phyloP scores from a whole-genome alignment of 768 basidiomycete species.

The Boletus patriciae region DNA sequence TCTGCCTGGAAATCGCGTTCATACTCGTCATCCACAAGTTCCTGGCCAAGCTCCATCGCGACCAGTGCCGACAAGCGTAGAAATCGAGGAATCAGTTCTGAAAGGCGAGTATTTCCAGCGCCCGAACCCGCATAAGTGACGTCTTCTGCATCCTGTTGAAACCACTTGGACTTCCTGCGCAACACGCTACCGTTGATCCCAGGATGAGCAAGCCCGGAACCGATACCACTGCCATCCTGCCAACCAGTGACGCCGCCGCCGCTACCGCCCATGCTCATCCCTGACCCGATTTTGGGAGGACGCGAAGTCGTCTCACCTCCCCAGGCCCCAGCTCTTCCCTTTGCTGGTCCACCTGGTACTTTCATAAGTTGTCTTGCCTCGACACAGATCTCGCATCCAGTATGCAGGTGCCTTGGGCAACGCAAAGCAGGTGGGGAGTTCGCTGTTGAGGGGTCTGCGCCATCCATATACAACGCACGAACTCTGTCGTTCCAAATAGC shows the following conservation, averaged over 20 bases:
- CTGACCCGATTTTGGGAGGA: constrained; percentile 20
- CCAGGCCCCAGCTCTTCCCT: constrained; percentile 25
- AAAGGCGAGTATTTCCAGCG: constrained; percentile 62
- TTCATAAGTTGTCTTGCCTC: constrained; percentile 47
- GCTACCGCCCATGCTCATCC: constrained; percentile 29
- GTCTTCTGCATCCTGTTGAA: constrained; percentile 22
- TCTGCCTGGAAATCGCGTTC: constrained; percentile 31
- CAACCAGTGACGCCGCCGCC: constrained; percentile 64
- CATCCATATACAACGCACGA: constrained; percentile 54
- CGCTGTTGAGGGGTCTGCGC: constrained; percentile 59
- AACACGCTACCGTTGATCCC: constrained; percentile 57
- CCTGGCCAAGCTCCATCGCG: constrained; percentile 72
- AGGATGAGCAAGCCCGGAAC: constrained; percentile 63
- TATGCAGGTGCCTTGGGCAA: constrained; percentile 72
- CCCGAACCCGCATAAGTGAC: constrained; percentile 36
- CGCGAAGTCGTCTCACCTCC: constrained; percentile 28
- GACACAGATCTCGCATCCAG: constrained; percentile 76
- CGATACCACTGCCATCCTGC: constrained; percentile 74
- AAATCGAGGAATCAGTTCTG: constrained; percentile 68
- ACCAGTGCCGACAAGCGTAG: constrained; percentile 76
- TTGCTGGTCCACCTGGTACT: constrained; percentile 26
- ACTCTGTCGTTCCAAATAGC: constrained; percentile 42
- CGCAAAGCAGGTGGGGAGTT: constrained; percentile 63
- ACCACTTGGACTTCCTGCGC: constrained; percentile 45
- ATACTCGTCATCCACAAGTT: constrained; percentile 59